phyloP scores from a whole-genome alignment of 2,329 filamentous ascomycete species.

The Leptographium wingfieldii region DNA sequence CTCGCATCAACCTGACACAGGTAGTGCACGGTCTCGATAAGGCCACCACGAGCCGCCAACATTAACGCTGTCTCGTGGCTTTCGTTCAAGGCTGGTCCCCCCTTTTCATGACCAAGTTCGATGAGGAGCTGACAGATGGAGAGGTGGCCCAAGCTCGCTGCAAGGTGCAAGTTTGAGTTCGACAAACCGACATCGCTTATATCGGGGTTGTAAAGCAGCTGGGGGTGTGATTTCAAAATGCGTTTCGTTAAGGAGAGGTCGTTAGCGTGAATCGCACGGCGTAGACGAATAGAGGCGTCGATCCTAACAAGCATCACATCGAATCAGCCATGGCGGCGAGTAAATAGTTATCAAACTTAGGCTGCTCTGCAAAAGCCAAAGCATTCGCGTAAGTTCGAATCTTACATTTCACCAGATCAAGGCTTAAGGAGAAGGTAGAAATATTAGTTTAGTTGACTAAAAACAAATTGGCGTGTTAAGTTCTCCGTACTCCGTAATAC shows the following conservation, averaged over 20 bases:
- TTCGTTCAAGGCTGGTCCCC: slow-evolving; percentile 62
- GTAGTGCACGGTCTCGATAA: slow-evolving; percentile 61
- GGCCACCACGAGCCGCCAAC: slow-evolving; percentile 57
- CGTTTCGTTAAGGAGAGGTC: slow-evolving; percentile 60
- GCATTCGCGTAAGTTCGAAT: not conserved
- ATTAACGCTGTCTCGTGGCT: slow-evolving; percentile 71
- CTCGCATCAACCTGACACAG: slow-evolving; percentile 52
- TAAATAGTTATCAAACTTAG: not conserved
- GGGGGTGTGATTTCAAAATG: slow-evolving; percentile 61
- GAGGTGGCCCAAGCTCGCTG: slow-evolving; percentile 58
- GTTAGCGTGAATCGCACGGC: slow-evolving; percentile 68
- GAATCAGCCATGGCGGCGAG: not conserved
- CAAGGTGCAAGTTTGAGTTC: slow-evolving; percentile 76
- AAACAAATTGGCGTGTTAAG: not conserved
- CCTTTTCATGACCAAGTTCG: slow-evolving; percentile 59
- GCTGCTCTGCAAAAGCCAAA: not conserved
- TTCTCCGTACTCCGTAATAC: too few species aligned
- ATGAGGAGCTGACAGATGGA: slow-evolving; percentile 60
- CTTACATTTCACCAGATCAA: not conserved
- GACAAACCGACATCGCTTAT: slow-evolving; percentile 52
- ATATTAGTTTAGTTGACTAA: not conserved
- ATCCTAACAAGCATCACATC: slow-evolving; percentile 45
- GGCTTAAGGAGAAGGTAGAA: not conserved
- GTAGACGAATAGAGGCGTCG: slow-evolving; percentile 61
- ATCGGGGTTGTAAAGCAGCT: slow-evolving; percentile 68